These are phyloP conservation scores for Rhodotorula mucilaginosa DNA, from an alignment of 1,284 basidiomycete genomes.

Conservation along the genomic window DNA sequence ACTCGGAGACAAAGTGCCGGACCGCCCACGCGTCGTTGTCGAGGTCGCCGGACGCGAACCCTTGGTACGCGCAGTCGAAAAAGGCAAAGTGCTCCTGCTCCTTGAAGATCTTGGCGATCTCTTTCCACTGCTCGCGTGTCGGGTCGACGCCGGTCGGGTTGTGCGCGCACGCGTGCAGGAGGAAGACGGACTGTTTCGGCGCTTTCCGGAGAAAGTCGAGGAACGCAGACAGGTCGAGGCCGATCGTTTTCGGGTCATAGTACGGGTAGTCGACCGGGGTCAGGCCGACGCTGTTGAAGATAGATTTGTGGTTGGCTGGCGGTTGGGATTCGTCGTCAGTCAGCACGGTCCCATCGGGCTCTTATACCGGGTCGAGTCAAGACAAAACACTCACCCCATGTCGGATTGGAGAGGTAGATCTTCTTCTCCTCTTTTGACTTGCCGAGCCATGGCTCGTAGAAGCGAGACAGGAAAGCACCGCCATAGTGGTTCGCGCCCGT, in stretches of 20 bases:
- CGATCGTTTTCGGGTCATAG: constrained; percentile 85
- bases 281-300: constrained; percentile 80
- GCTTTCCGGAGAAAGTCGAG: constrained; percentile 64
- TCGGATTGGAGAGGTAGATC: constrained; percentile 82
- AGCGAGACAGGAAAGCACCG: constrained; percentile 79
- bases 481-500: constrained; percentile 95
- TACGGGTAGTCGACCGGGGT: constrained; percentile 79
- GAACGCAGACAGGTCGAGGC: constrained; percentile 77
- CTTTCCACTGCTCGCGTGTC: constrained; percentile 80
- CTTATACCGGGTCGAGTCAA: too few species aligned
- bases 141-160: constrained; percentile 96
- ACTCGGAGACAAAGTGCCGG: constrained; percentile 76
- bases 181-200: constrained; percentile 73
- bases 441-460: constrained; percentile 68
- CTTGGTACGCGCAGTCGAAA: constrained; percentile 92
- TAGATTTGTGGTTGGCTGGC: constrained; percentile 83
- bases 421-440: constrained; percentile 54
- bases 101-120: constrained; percentile 71
- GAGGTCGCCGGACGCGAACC: constrained; percentile 76
- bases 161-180: constrained; percentile 83
- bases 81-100: constrained; percentile 81
- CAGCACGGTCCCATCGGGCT: not conserved
- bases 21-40: constrained; percentile 89
- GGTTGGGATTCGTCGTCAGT: not conserved
- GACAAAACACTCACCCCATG: constrained; percentile 69